A percentile compares a stretch with the other conserved stretches of the same genome.
Conservation (phyloP, 129 eudicot species). For the Lonicera japonica region DNA sequence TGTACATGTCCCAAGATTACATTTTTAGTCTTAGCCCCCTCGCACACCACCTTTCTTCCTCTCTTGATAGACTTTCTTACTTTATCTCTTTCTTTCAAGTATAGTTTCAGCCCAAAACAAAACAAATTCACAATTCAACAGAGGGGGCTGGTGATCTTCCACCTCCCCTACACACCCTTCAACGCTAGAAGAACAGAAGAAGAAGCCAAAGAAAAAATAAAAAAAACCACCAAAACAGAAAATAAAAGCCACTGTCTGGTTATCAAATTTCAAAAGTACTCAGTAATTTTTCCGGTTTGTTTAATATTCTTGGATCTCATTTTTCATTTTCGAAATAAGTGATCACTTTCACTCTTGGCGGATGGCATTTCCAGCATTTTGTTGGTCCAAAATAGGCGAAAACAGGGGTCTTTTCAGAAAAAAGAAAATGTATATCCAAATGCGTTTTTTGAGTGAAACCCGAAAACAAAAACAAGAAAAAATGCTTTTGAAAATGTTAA, state of each 20-base stretch:
- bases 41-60: slow-evolving; percentile 3
- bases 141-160: slow-evolving; percentile 49
- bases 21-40: slow-evolving; percentile 1
- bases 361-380: no score
- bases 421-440: no score
- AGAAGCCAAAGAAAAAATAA: slow-evolving; percentile 2
- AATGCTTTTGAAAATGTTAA: no score
- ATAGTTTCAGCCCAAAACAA: slow-evolving; percentile 13
- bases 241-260: slow-evolving; percentile 12
- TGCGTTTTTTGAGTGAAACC: no score
- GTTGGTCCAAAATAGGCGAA: no score
- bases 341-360: no score
- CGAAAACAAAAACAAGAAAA: no score
- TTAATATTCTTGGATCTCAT: no score
- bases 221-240: slow-evolving; percentile 11
- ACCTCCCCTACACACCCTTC: slow-evolving; percentile 34
- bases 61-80: slow-evolving; percentile 4
- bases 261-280: slow-evolving; percentile 20
- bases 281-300: no score
- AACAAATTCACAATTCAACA: slow-evolving; percentile 20
- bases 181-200: slow-evolving; percentile 14
- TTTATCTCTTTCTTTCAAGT: slow-evolving; percentile 14
- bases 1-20: slow-evolving; percentile 14
- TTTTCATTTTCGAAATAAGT: no score
- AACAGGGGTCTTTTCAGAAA: no score